Evolutionary conservation across 108 stramenopile genomes (phyloP).

Genomic region (Craspedostauros australis): DNA sequence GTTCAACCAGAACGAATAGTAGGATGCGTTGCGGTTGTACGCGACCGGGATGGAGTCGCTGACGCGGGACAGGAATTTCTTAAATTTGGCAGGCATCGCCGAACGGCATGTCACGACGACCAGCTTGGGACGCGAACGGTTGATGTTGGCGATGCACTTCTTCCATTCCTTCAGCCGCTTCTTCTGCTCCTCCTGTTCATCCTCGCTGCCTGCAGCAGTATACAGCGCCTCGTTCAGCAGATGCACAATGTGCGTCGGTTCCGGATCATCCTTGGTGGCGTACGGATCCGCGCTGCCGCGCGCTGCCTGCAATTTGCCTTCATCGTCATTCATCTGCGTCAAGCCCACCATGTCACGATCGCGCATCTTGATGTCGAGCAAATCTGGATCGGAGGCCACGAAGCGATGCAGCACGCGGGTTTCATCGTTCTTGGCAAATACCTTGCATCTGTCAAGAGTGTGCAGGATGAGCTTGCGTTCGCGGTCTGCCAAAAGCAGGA

Average conservation of each 20-base stretch:
- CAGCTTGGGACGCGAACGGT: conserved; percentile 65
- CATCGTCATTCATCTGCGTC: conserved; percentile 78
- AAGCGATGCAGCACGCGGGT: conserved; percentile 72
- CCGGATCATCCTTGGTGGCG: conserved; percentile 25
- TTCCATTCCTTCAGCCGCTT: conserved; percentile 58
- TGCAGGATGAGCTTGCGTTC: conserved; percentile 71
- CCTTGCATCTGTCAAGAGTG: conserved; percentile 57
- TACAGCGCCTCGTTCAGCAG: conserved; percentile 56
- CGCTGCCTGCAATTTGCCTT: conserved; percentile 47
- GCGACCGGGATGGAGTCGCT: conserved; percentile 76
- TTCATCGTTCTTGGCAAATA: conserved; percentile 48
- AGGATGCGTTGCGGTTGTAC: conserved; percentile 55
- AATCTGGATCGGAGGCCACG: conserved; percentile 51
- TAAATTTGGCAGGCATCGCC: conserved; percentile 39
- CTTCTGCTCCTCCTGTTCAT: conserved; percentile 39
- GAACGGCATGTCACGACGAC: conserved; percentile 52
- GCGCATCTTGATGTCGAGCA: conserved; percentile 40
- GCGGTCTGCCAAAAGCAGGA: conserved; percentile 38
- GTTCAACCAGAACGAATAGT: conserved; percentile 64
- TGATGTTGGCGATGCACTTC: conserved; percentile 58
- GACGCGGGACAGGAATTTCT: conserved; percentile 69
- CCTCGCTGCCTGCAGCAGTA: conserved; percentile 6
- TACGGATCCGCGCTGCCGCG: conserved; percentile 40
- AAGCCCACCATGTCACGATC: conserved; percentile 70
- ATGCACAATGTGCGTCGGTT: conserved; percentile 45